A percentile compares a stretch with the other conserved stretches of the same genome.
Conservation (phyloP, 176 grass and related monocot genomes). For the Themeda triandra region DNA sequence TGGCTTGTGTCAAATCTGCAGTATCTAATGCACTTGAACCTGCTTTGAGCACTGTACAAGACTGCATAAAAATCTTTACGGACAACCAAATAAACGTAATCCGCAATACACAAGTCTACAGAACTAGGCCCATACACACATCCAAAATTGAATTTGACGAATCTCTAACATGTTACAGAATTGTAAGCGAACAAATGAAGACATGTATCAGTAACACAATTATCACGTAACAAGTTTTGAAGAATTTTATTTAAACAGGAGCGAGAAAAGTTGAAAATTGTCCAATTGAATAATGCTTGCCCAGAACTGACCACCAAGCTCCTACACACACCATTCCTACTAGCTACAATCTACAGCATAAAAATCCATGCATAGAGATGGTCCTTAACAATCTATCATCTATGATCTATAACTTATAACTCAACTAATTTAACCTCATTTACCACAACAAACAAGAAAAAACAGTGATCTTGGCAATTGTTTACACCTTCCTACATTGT, state of each 20-base stretch:
- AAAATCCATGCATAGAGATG: not conserved
- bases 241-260: not conserved
- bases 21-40: not conserved
- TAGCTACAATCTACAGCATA: slow-evolving; percentile 38
- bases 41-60: not conserved
- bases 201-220: not conserved
- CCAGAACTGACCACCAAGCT: not conserved
- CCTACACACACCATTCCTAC: slow-evolving; percentile 4
- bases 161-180: not conserved
- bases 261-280: not conserved
- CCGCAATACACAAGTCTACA: not conserved
- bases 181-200: not conserved
- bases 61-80: not conserved
- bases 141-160: not conserved
- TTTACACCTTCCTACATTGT: slow-evolving; percentile 4
- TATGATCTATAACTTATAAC: slow-evolving; percentile 30
- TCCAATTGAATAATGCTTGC: slow-evolving; percentile 12
- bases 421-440: slow-evolving; percentile 31
- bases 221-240: not conserved
- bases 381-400: slow-evolving; percentile 4
- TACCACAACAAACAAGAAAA: slow-evolving; percentile 33
- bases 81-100: not conserved
- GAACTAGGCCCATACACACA: not conserved
- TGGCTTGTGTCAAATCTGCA: not conserved
- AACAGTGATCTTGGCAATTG: not conserved